These are phyloP conservation scores for Suillus subalutaceus DNA, from an alignment of 768 basidiomycete genomes.

Conservation along the genomic window DNA sequence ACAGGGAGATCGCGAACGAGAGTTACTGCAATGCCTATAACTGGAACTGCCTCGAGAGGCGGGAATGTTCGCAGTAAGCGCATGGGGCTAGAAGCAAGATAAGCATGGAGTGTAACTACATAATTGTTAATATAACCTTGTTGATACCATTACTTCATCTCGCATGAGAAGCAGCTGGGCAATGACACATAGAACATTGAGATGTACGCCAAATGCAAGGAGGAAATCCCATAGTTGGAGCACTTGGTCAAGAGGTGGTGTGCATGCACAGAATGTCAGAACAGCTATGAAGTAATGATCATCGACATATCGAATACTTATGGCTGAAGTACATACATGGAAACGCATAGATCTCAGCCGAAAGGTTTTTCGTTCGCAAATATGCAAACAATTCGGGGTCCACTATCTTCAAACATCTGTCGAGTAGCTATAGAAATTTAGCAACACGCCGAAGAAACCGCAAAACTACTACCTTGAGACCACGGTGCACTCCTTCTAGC, in stretches of 20 bases:
- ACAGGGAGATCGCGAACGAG: slow-evolving; percentile 89
- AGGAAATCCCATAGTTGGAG: slow-evolving; percentile 97
- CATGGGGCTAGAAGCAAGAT: slow-evolving; percentile 72
- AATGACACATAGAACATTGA: slow-evolving; percentile 96
- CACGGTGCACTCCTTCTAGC: slow-evolving; percentile 92
- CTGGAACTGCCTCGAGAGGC: slow-evolving; percentile 81
- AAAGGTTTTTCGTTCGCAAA: slow-evolving; percentile 87
- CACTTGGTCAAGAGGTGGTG: slow-evolving; percentile 94
- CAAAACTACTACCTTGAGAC: slow-evolving; percentile 72
- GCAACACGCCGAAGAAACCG: not conserved
- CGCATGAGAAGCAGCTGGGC: slow-evolving; percentile 91
- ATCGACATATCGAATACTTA: slow-evolving; percentile 3
- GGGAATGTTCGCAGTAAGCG: slow-evolving; percentile 92
- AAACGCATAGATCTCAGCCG: slow-evolving; percentile 97
- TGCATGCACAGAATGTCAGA: slow-evolving; percentile 94
- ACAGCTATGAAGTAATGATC: slow-evolving; percentile 57
- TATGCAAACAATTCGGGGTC: slow-evolving; percentile 84
- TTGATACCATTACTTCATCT: slow-evolving; percentile 84
- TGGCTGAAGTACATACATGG: slow-evolving; percentile 65
- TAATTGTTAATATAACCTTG: slow-evolving; percentile 59
- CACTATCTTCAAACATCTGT: slow-evolving; percentile 88
- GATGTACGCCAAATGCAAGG: slow-evolving; percentile 92
- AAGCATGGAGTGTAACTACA: slow-evolving; percentile 7
- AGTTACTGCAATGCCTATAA: slow-evolving; percentile 92
- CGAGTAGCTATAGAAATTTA: slow-evolving; percentile 67